A percentile compares a stretch with the other conserved stretches of the same genome.
Evolutionary conservation across 2,329 filamentous ascomycete species (phyloP).

Genomic region (Teratosphaeria zuluensis): DNA sequence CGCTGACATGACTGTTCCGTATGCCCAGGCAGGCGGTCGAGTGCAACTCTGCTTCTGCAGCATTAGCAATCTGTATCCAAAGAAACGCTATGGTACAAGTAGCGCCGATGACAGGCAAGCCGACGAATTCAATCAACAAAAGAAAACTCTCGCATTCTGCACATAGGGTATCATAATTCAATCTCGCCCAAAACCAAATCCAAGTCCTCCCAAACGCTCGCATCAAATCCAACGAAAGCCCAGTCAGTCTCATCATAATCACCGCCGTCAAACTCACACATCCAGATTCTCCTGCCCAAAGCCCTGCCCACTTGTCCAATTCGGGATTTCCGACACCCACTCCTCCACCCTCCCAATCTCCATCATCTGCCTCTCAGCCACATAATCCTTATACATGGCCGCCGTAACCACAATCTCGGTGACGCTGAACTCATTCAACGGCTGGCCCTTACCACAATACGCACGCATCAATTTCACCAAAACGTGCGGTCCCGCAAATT

Average conservation of each 20-base stretch:
- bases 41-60: neutral
- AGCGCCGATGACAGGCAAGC: neutral
- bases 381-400: slow-evolving; percentile 11
- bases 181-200: neutral
- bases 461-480: slow-evolving; percentile 17
- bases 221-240: neutral
- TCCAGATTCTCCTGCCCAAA: slow-evolving; percentile 9
- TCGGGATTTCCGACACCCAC: slow-evolving; percentile 19
- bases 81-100: neutral
- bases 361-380: slow-evolving; percentile 5
- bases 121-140: neutral
- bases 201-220: neutral
- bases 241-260: neutral
- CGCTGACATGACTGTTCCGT: neutral
- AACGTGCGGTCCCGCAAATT: slow-evolving; percentile 15
- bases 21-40: neutral
- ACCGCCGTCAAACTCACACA: neutral
- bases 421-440: slow-evolving; percentile 19
- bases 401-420: slow-evolving; percentile 24
- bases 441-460: slow-evolving; percentile 12
- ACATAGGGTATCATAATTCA: neutral
- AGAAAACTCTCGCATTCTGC: neutral
- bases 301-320: slow-evolving; percentile 9
- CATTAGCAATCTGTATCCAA: neutral
- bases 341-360: slow-evolving; percentile 9